Conservation (phyloP, 768 basidiomycete species). For the Rhodotorula graminis region DNA sequence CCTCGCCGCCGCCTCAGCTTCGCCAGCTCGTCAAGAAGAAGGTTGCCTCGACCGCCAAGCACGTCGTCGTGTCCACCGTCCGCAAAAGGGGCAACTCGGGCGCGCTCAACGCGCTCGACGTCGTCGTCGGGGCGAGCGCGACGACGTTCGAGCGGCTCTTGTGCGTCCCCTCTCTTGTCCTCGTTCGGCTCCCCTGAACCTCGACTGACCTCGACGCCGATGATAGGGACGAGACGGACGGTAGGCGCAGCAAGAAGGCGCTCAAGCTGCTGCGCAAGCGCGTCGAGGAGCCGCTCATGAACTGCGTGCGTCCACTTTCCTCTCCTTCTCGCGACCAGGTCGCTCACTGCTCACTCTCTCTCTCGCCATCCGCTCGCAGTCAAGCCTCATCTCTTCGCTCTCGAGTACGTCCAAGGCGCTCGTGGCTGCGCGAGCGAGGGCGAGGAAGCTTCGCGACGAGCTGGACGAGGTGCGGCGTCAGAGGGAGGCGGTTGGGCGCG, state of each 20-base stretch:
- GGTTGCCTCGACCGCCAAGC: not conserved
- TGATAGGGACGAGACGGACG: too few relatives aligned
- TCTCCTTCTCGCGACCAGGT: too few relatives aligned
- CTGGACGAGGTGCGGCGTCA: not conserved
- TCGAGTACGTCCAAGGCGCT: not conserved
- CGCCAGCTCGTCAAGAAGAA: not conserved
- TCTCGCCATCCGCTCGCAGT: not conserved
- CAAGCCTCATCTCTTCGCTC: not conserved
- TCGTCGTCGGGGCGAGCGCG: not conserved
- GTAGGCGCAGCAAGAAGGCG: too few relatives aligned
- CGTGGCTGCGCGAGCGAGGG: not conserved
- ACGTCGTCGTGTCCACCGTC: not conserved
- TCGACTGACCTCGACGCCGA: not conserved
- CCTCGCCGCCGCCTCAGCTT: too few relatives aligned
- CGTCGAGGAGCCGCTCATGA: not conserved
- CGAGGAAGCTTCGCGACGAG: not conserved
- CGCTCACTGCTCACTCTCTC: too few relatives aligned
- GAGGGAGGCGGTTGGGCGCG: not conserved
- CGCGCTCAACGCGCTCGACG: constrained; percentile 3
- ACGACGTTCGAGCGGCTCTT: not conserved
- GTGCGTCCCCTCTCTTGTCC: not conserved
- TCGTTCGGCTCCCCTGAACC: too few relatives aligned
- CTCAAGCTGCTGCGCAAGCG: not conserved
- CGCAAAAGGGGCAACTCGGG: not conserved
- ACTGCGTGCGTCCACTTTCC: not conserved